Evolutionary conservation across 768 basidiomycete genomes (phyloP).

Genomic region (Infundibulicybe gibba): DNA sequence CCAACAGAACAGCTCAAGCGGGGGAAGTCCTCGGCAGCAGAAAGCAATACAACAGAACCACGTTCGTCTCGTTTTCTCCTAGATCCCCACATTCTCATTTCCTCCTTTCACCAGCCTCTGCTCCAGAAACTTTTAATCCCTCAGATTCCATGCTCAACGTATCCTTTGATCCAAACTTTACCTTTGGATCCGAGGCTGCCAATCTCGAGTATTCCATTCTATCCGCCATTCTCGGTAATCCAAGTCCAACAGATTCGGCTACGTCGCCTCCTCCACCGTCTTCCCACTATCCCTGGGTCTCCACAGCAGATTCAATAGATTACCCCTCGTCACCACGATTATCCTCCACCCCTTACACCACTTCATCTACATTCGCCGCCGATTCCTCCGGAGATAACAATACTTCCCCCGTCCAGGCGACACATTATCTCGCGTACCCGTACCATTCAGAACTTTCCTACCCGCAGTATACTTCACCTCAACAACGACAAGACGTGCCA

Average conservation of each 20-base stretch:
- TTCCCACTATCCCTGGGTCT: conserved; percentile 37
- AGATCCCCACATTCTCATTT: background rate
- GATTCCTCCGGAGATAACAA: conserved; percentile 30
- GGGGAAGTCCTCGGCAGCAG: conserved; percentile 33
- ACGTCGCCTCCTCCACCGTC: conserved; percentile 38
- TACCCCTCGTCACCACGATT: conserved; percentile 32
- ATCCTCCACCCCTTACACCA: conserved; percentile 16
- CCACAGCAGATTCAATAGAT: conserved; percentile 38
- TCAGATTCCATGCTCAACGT: conserved; percentile 59
- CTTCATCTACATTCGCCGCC: conserved; percentile 13
- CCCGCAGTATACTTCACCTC: conserved; percentile 23
- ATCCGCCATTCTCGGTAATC: conserved; percentile 83
- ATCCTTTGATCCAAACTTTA: conserved; percentile 56
- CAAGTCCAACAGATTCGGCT: conserved; percentile 49
- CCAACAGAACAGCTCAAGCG: conserved; percentile 45
- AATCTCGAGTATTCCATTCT: conserved; percentile 95
- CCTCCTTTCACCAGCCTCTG: conserved; percentile 4
- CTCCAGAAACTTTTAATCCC: conserved; percentile 46
- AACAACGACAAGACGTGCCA: conserved; percentile 20
- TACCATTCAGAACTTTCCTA: conserved; percentile 35
- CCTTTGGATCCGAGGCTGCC: conserved; percentile 87
- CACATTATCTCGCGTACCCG: conserved; percentile 45
- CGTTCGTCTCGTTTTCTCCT: conserved; percentile 26
- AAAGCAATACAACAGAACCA: conserved; percentile 34
- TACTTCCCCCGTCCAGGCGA: conserved; percentile 28